Base-by-base conservation (phyloP, 192 early-diverging fungal genomes). In the Coemansia erecta region DNA sequence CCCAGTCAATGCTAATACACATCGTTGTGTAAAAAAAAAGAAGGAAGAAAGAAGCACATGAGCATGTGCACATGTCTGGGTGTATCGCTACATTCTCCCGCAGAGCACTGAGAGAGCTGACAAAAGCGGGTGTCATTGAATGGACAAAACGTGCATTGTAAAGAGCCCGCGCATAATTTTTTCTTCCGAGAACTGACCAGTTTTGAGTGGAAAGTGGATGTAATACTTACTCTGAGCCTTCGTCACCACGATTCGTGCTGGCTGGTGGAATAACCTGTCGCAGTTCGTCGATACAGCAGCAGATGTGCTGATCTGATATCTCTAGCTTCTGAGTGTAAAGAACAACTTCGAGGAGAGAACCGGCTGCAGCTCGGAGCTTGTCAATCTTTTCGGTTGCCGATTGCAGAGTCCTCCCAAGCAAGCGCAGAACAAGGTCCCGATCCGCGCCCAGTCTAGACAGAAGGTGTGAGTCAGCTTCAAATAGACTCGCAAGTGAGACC, bases 351-450 rank as follows among this genome's bases (percentile, higher is more conserved):
- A 98, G 64, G 10, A 86, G 74, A 12, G 53, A 55, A 0, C 94
- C 92, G 4, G 94, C 94, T 37, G 74, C 74, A 4, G 76, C 77
- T 51, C 97, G 81, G 6, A 96, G 82, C 43, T 86, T 71, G 73
- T 99, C 95, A 64, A 99, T 97, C 62, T 93, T 93, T 70, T 98
- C 95, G 2, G 94, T 88, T 37, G 85, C 82, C 53, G 94, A 90
- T 21, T 89, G 85, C 40, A 94, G 51, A 31, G 91, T 41, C 10
- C 61, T 31, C 8, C 59, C 56, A 56, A 83, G 24, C 57, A 78
- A 47, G 56, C 70, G 28, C 64, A 68, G 54, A 0, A 66, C 63
- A 8, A 87, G 59, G 21, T 83, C 84, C 14, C 53, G 35, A 21
- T 43, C 50, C 4, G 53, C 19, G 40, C 42, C 33, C 43, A 62